Evolutionary conservation across 805 yeast genomes (phyloP), one percentile per base, ranked within the genome.

Genomic region (Ogataea naganishii): DNA sequence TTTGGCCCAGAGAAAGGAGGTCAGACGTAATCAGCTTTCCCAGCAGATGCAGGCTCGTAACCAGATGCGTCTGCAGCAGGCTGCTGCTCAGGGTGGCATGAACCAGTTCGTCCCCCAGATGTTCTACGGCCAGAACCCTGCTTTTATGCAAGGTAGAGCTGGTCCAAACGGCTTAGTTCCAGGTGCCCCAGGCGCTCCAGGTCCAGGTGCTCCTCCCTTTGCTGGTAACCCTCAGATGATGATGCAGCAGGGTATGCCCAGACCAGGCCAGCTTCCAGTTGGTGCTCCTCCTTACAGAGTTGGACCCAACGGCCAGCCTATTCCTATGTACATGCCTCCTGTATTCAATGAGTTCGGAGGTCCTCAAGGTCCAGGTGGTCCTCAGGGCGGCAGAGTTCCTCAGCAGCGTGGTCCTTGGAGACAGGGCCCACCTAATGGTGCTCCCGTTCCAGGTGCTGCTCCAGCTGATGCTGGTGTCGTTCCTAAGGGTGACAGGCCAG

Each of bases 21-120:
- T 85, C 35, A 86, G 98, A 75, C 81, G 95, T 60, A 75, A 84
- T 50, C 97, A 92, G 71, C 72, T 92, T 60, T 89, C 85, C 62
- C 97, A 92, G 69, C 97, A 92, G 68, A 82, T 86, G 58, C 94
- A 83, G 64, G 96, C 96, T 46, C 84, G 96, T 72, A 85, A 84
- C 76, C 96, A 89, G 68, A 75, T 88, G 80, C 84, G 96, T 74
- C 73, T 86, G 74, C 97, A 89, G 72, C 95, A 86, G 64, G 94
- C 88, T 59, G 84, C 84, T 46, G 94, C 94, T 44, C 75, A 80
- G 44, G 80, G 80, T 41, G 88, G 84, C 44, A 66, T 83, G 52
- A 88, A 88, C 47, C 94, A 81, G 67, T 82, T 81, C 65, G 78
- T 84, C 54, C 94, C 94, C 57, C 31, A 20, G 23, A 73, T 84